Evolutionary conservation across 1,139 yeast species (phyloP).

Genomic region (Zygoascus hellenicus): DNA sequence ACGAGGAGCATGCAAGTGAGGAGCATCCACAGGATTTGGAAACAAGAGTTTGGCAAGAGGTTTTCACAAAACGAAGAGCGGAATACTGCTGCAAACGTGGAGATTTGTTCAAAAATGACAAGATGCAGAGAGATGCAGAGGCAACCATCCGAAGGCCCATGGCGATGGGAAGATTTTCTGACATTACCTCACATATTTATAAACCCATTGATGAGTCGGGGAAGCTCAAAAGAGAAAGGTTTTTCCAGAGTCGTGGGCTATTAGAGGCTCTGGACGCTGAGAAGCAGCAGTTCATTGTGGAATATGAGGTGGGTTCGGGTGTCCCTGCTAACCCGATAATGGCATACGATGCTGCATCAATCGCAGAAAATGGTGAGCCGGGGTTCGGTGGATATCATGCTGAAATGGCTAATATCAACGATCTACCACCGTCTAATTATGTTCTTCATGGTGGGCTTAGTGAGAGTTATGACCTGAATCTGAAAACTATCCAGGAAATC

Average conservation of each 20-base stretch:
- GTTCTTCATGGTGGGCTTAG: constrained; percentile 53
- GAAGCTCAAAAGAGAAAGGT: constrained; percentile 12
- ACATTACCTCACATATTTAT: constrained; percentile 18
- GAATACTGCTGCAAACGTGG: constrained; percentile 67
- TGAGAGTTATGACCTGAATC: constrained; percentile 56
- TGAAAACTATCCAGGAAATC: constrained; percentile 78
- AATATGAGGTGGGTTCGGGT: constrained; percentile 79
- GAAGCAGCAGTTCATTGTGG: constrained; percentile 61
- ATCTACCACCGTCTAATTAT: constrained; percentile 39
- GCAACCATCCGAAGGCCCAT: constrained; percentile 44
- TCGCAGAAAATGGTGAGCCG: constrained; percentile 19
- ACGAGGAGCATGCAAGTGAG: constrained; percentile 46
- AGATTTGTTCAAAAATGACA: constrained; percentile 53
- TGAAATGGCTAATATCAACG: constrained; percentile 25
- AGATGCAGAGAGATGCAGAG: constrained; percentile 57
- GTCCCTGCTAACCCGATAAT: constrained; percentile 37
- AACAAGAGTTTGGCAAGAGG: constrained; percentile 70
- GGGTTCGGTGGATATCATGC: neutral
- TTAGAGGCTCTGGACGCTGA: constrained; percentile 45
- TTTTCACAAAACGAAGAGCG: constrained; percentile 75
- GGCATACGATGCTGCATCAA: constrained; percentile 12
- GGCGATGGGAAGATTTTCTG: constrained; percentile 32
- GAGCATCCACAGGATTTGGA: constrained; percentile 46
- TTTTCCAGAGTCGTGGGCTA: constrained; percentile 23
- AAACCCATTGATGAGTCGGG: constrained; percentile 15